Evolutionary conservation across 2,329 filamentous ascomycete genomes (phyloP), one percentile per base, ranked within the genome.

Genomic region (Atkinsonella texensis): DNA sequence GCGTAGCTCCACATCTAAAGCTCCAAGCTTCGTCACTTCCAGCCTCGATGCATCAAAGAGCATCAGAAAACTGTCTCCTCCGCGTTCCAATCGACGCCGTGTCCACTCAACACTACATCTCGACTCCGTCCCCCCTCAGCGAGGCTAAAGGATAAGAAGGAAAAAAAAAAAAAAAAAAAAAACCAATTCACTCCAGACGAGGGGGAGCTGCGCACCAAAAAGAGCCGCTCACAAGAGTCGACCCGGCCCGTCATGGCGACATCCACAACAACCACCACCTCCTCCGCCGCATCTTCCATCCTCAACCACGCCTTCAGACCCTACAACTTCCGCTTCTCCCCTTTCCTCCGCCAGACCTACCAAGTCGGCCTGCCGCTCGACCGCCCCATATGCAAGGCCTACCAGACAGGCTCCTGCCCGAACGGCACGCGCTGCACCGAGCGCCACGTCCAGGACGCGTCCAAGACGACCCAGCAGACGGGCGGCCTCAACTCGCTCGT

Each of bases 391-490:
- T 97, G 93, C 74, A 88, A 87, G 64, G 84, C 89, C 54, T 96
- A 89, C 72, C 77, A 86, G 54, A 80, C 88, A 55, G 89, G 89
- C 42, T 85, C 90, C 70, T 97, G 93, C 64, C 89, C 90, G 0
- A 78, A 90, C 56, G 91, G 90, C 40, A 82, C 85, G 55, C 77
- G 81, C 52, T 97, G 93, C 67, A 81, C 89, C 1, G 89, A 97
- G 68, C 86, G 89, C 48, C 91, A 97, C 73, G 69, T 74, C 54
- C 66, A 70, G 32, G 63, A 68, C 73, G 58, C 62, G 18, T 56
- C 56, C 35, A 56, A 53, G 53, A 52, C 41, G 52, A 61, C 54
- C 56, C 63, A 65, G 54, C 56, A 59, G 4, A 56, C 62, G 18
- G 68, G 74, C 41, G 82, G 81, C 35, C 85, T 85, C 66, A 87